Evolutionary conservation across 352 stramenopile genomes (phyloP).

Genomic region (Phytophthora sansomeana): DNA sequence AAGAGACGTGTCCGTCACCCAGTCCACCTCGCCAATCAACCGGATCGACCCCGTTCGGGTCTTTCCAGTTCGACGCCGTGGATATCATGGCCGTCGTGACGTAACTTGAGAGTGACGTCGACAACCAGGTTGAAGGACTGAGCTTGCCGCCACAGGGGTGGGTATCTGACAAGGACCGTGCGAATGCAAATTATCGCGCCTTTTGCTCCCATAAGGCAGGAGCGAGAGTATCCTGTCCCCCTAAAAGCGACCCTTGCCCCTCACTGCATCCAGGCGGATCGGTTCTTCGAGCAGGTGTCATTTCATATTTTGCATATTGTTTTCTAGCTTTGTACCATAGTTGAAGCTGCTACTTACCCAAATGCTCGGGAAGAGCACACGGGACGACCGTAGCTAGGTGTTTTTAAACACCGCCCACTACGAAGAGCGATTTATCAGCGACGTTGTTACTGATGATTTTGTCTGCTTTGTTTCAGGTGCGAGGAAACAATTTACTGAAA

Average conservation of each 20-base stretch:
- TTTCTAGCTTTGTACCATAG: conserved; percentile 79
- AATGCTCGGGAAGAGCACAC: conserved; percentile 29
- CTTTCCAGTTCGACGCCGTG: conserved; percentile 84
- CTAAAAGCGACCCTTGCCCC: conserved; percentile 5
- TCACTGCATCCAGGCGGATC: conserved; percentile 17
- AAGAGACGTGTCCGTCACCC: conserved; percentile 50
- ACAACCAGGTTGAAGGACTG: conserved; percentile 34
- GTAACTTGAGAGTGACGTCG: conserved; percentile 46
- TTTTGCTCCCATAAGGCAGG: conserved; percentile 40
- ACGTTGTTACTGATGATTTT: neutral
- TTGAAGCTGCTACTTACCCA: conserved; percentile 27
- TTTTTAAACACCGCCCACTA: conserved; percentile 89
- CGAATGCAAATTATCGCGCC: conserved; percentile 21
- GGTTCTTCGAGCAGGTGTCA: conserved; percentile 38
- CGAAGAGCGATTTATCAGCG: conserved; percentile 33
- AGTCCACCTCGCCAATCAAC: conserved; percentile 49
- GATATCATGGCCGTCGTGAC: conserved; percentile 92
- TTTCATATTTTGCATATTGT: conserved; percentile 52
- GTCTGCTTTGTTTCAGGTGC: too few species aligned
- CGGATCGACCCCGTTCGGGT: conserved; percentile 52
- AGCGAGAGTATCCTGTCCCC: conserved; percentile 23
- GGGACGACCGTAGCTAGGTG: conserved; percentile 62
- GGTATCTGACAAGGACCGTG: conserved; percentile 16
- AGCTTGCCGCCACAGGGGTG: conserved; percentile 12
- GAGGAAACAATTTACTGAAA: neutral